A percentile compares a stretch with the other conserved stretches of the same genome.
These are phyloP conservation scores for Rhizomucor pusillus DNA, from an alignment of 371 early-diverging fungal species.

Conservation along the genomic window DNA sequence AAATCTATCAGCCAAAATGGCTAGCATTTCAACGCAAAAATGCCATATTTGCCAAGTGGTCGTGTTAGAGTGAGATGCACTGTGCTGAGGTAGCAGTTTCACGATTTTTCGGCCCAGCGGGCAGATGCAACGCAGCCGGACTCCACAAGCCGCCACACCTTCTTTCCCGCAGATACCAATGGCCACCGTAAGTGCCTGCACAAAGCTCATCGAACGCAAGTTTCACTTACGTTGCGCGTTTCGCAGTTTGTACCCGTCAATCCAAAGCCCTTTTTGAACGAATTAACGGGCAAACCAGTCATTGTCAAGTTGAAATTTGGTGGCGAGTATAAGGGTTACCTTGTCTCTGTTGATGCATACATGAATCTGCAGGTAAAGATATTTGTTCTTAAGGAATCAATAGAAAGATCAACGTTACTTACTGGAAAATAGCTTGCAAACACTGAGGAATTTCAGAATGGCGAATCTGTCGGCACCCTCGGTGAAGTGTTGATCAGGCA, in stretches of 20 bases:
- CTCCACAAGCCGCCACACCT: too few relatives aligned
- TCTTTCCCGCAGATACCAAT: too few relatives aligned
- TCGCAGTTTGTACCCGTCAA: slow-evolving; percentile 89
- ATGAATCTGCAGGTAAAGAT: slow-evolving; percentile 93
- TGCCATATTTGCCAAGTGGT: too few relatives aligned
- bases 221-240: background rate
- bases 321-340: slow-evolving; percentile 93
- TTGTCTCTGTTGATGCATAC: slow-evolving; percentile 92
- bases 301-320: slow-evolving; percentile 97
- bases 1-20: too few relatives aligned
- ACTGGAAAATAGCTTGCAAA: slow-evolving; percentile 69
- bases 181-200: too few relatives aligned
- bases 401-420: background rate
- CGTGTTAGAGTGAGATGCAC: too few relatives aligned
- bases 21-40: too few relatives aligned
- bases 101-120: too few relatives aligned
- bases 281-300: slow-evolving; percentile 89
- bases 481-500: slow-evolving; percentile 94
- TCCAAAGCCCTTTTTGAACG: slow-evolving; percentile 95
- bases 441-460: slow-evolving; percentile 94
- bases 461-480: slow-evolving; percentile 81
- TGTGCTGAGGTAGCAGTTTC: too few relatives aligned
- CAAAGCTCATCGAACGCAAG: too few relatives aligned
- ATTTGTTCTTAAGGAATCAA: too few relatives aligned
- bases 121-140: too few relatives aligned